Percentiles rank a stretch among this genome's conserved stretches.
Conservation (phyloP, 305 asterid species). For the Fraxinus ornus region DNA sequence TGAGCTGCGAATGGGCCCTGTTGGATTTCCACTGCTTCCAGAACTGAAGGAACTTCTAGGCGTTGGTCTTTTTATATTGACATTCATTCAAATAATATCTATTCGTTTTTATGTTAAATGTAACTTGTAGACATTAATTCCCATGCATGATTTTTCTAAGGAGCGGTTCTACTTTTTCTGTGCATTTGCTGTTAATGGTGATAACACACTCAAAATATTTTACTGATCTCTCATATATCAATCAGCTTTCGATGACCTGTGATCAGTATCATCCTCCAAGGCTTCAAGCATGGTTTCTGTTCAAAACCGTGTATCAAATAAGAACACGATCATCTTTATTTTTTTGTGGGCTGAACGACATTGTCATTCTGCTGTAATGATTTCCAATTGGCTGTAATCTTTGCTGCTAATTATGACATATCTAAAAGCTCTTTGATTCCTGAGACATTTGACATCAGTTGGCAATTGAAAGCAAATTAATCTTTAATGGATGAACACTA, state of each 20-base stretch:
- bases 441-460: not conserved
- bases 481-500: slow-evolving; percentile 13
- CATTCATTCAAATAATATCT: slow-evolving; percentile 7
- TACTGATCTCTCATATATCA: slow-evolving; percentile 36
- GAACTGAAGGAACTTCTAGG: slow-evolving; percentile 23
- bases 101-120: slow-evolving; percentile 19
- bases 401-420: not conserved
- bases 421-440: not conserved
- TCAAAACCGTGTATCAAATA: slow-evolving; percentile 23
- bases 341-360: not conserved
- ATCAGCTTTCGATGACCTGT: slow-evolving; percentile 67
- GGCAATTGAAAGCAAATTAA: not conserved
- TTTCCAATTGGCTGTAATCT: not conserved
- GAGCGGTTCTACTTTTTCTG: not conserved
- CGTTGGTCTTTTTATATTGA: slow-evolving; percentile 11
- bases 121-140: slow-evolving; percentile 1
- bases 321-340: slow-evolving; percentile 11
- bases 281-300: slow-evolving; percentile 37
- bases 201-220: slow-evolving; percentile 16
- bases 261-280: slow-evolving; percentile 40
- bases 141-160: not conserved
- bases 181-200: slow-evolving; percentile 16
- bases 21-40: slow-evolving; percentile 16
- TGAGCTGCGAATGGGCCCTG: slow-evolving; percentile 42
- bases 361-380: slow-evolving; percentile 1